These are phyloP conservation scores for Reticulascus tulasneorum DNA, from an alignment of 2,329 filamentous ascomycete species.

Conservation along the genomic window DNA sequence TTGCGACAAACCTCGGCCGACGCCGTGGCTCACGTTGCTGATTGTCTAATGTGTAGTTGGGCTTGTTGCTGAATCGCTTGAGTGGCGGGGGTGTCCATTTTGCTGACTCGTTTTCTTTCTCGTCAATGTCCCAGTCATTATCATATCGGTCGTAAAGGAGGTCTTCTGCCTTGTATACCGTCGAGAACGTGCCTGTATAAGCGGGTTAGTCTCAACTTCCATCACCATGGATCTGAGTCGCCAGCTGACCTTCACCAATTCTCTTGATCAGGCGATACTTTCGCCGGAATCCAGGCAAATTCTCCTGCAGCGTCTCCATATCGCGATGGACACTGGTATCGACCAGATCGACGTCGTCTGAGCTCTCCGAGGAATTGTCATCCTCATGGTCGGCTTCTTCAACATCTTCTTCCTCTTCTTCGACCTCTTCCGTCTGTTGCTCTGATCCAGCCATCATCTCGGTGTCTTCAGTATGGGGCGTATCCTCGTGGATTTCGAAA, in stretches of 20 bases:
- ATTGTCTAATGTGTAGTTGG: slow-evolving; percentile 16
- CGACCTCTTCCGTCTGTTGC: slow-evolving; percentile 28
- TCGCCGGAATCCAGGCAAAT: slow-evolving; percentile 78
- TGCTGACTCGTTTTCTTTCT: slow-evolving; percentile 51
- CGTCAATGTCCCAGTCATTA: slow-evolving; percentile 81
- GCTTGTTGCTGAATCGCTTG: slow-evolving; percentile 44
- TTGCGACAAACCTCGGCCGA: slow-evolving; percentile 75
- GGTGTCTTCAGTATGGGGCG: slow-evolving; percentile 42
- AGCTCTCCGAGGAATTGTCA: slow-evolving; percentile 41
- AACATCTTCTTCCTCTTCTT: slow-evolving; percentile 35
- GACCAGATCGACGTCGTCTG: slow-evolving; percentile 58
- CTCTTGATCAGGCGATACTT: slow-evolving; percentile 90
- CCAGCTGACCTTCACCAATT: slow-evolving; percentile 93
- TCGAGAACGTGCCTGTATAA: slow-evolving; percentile 86
- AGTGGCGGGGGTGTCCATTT: slow-evolving; percentile 68
- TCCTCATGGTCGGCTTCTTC: slow-evolving; percentile 29
- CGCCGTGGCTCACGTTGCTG: slow-evolving; percentile 6
- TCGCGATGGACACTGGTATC: slow-evolving; percentile 73
- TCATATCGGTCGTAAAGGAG: slow-evolving; percentile 76
- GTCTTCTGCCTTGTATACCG: slow-evolving; percentile 98
- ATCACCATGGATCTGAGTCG: too few relatives aligned
- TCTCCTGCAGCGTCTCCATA: slow-evolving; percentile 78
- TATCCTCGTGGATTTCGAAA: slow-evolving; percentile 49
- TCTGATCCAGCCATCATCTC: slow-evolving; percentile 45
- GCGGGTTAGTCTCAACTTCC: too few relatives aligned